A percentile compares a stretch with the other conserved stretches of the same genome.
Evolutionary conservation across 2,329 filamentous ascomycete species (phyloP).

Genomic region (Diaporthe destruens): DNA sequence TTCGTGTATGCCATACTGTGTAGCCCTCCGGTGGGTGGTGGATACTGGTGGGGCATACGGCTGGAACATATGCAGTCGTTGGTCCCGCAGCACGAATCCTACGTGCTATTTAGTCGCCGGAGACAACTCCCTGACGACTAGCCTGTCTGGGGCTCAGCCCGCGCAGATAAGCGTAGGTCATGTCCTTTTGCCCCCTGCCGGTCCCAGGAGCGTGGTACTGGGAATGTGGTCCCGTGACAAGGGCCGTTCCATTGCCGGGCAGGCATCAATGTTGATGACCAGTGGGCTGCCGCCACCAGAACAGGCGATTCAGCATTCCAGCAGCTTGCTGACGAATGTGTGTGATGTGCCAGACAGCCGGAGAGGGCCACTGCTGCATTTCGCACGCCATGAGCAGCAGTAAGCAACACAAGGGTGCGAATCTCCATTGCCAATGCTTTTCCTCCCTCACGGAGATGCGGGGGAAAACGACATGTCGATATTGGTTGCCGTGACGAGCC

Average conservation of each 20-base stretch:
- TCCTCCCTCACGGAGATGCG: slow-evolving; percentile 9
- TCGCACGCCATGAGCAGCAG: neutral
- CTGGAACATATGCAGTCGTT: slow-evolving; percentile 25
- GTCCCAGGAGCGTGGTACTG: slow-evolving; percentile 30
- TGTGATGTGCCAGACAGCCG: slow-evolving; percentile 9
- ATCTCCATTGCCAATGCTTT: neutral
- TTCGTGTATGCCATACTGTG: slow-evolving; percentile 25
- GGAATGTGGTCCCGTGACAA: slow-evolving; percentile 24
- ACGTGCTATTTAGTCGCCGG: slow-evolving; percentile 13
- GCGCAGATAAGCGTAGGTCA: slow-evolving; percentile 16
- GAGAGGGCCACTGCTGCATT: neutral
- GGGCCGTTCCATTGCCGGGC: slow-evolving; percentile 21
- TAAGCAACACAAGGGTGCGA: neutral
- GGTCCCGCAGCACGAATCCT: slow-evolving; percentile 30
- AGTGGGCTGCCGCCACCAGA: slow-evolving; percentile 5
- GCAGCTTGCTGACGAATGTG: slow-evolving; percentile 10
- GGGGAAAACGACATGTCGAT: slow-evolving; percentile 25
- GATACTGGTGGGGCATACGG: slow-evolving; percentile 19
- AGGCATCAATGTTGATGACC: slow-evolving; percentile 15
- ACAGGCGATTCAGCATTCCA: slow-evolving; percentile 20
- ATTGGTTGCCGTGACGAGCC: slow-evolving; percentile 9
- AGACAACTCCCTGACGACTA: slow-evolving; percentile 6
- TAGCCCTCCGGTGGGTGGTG: slow-evolving; percentile 17
- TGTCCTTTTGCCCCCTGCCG: slow-evolving; percentile 20
- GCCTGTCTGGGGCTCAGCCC: slow-evolving; percentile 23